Conservation (phyloP, 306 rosid species). For the Vigna unguiculata region DNA sequence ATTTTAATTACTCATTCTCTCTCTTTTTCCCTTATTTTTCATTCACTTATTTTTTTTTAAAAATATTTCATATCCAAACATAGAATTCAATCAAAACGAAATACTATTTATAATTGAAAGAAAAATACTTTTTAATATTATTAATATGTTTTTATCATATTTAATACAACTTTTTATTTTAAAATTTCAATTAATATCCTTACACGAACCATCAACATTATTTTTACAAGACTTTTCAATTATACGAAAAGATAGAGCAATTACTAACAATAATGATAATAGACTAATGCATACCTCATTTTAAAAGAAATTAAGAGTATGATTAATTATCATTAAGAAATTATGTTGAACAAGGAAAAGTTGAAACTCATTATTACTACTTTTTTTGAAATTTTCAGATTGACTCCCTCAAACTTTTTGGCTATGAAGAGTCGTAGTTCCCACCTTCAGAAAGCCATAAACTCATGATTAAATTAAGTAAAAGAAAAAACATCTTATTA, state of each 20-base stretch:
- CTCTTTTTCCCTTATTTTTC: too few species aligned
- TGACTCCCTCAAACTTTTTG: conserved; percentile 1
- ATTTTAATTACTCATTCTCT: too few species aligned
- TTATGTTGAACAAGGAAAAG: not conserved
- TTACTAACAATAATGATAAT: not conserved
- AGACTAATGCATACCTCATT: not conserved
- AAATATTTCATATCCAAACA: too few species aligned
- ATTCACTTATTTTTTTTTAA: too few species aligned
- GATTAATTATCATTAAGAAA: not conserved
- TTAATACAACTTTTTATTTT: too few species aligned
- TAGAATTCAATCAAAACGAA: too few species aligned
- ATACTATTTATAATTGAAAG: too few species aligned
- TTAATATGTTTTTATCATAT: too few species aligned
- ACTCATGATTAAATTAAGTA: not conserved
- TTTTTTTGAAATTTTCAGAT: not conserved
- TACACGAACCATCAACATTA: too few species aligned
- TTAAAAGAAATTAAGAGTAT: not conserved
- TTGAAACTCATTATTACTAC: not conserved
- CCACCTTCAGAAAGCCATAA: not conserved
- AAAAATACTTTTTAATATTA: too few species aligned
- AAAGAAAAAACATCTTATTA: not conserved
- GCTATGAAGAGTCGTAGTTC: not conserved
- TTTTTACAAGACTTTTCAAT: too few species aligned
- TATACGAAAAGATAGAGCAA: not conserved
- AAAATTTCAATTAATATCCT: too few species aligned